Evolutionary conservation across 345 rosid species (phyloP).

Genomic region (Linum tenue): DNA sequence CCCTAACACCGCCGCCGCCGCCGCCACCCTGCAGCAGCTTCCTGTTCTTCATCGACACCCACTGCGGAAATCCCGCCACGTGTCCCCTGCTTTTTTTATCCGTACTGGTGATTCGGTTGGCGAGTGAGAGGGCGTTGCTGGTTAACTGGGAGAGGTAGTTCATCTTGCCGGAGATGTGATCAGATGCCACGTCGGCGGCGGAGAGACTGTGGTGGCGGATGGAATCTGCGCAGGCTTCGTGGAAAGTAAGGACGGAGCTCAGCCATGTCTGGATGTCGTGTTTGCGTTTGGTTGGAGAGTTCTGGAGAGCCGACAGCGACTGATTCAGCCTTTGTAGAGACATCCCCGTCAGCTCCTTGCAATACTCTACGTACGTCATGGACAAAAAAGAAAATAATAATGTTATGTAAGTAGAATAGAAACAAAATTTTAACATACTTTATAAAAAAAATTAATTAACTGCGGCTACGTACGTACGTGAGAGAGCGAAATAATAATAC

Average conservation of each 20-base stretch:
- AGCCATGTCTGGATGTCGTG: constrained; percentile 67
- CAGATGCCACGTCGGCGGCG: constrained; percentile 11
- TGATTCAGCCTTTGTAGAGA: constrained; percentile 45
- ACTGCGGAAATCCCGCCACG: constrained; percentile 30
- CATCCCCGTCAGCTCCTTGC: constrained; percentile 43
- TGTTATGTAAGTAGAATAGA: not conserved
- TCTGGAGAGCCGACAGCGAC: constrained; percentile 35
- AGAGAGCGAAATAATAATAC: no score
- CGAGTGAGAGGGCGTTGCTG: constrained; percentile 56
- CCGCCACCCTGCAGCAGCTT: constrained; percentile 29
- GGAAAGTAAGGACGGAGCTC: constrained; percentile 63
- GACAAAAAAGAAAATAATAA: not conserved
- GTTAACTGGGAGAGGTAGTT: constrained; percentile 42
- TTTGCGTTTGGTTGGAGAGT: constrained; percentile 30
- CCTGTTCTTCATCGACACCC: constrained; percentile 47
- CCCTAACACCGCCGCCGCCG: constrained; percentile 11
- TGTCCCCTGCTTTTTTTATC: constrained; percentile 4
- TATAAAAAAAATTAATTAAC: no score
- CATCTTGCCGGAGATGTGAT: constrained; percentile 42
- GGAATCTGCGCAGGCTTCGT: constrained; percentile 67
- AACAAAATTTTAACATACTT: not conserved
- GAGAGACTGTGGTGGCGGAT: constrained; percentile 14
- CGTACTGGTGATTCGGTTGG: constrained; percentile 20
- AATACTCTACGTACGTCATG: constrained; percentile 29
- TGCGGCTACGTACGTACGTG: no score